phyloP scores from a whole-genome alignment of 108 stramenopile genomes.

The Poteriospumella lacustris region DNA sequence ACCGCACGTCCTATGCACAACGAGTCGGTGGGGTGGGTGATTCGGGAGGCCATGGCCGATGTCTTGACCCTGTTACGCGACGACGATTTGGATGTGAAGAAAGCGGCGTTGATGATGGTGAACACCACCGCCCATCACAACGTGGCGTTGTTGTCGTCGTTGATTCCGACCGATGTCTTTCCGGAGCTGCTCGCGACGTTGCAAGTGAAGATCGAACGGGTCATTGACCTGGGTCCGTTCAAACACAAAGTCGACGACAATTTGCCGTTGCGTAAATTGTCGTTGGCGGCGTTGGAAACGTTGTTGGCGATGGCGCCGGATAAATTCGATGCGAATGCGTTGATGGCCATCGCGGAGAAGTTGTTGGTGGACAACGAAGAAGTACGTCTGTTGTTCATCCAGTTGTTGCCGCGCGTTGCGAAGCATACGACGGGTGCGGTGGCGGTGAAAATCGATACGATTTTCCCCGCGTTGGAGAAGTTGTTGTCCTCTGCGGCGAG shows the following conservation, averaged over 20 bases:
- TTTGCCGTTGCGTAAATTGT: slow-evolving; percentile 84
- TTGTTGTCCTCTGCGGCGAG: too few relatives aligned
- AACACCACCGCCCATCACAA: slow-evolving; percentile 86
- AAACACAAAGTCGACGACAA: slow-evolving; percentile 95
- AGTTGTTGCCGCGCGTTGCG: slow-evolving; percentile 4
- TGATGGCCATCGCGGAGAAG: slow-evolving; percentile 49
- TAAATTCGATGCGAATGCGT: slow-evolving; percentile 32
- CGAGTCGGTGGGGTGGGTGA: not conserved
- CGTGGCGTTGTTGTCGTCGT: slow-evolving; percentile 66
- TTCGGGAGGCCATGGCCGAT: not conserved
- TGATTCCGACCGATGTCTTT: slow-evolving; percentile 65
- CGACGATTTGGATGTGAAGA: slow-evolving; percentile 74
- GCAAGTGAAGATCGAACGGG: slow-evolving; percentile 70
- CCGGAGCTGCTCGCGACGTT: slow-evolving; percentile 69
- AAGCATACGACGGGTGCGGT: not conserved
- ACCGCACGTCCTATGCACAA: not conserved
- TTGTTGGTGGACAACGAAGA: slow-evolving; percentile 48
- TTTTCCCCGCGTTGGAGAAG: not conserved
- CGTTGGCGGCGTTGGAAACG: slow-evolving; percentile 79
- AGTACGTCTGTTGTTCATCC: slow-evolving; percentile 45
- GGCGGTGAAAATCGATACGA: not conserved
- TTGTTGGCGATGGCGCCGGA: slow-evolving; percentile 68
- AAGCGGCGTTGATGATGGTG: slow-evolving; percentile 78
- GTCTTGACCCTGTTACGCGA: slow-evolving; percentile 69
- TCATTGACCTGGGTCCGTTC: slow-evolving; percentile 95